Base-by-base conservation (phyloP, 1,139 yeast genomes). In the Yamadazyma conglobata region DNA sequence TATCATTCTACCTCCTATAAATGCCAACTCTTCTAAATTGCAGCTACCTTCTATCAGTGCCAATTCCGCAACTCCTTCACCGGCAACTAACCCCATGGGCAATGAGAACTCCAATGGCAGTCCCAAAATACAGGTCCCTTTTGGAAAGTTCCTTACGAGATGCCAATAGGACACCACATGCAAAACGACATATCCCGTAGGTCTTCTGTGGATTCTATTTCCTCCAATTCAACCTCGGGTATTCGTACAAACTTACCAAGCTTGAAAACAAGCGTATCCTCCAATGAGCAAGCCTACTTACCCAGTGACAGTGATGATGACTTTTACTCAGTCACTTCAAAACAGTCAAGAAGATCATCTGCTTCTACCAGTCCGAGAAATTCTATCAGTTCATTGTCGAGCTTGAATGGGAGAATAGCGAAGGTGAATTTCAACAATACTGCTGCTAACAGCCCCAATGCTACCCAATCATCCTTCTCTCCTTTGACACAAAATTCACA, bases 91-190 rank as follows among this genome's bases (percentile, higher is more conserved):
- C n/a, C 47, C 47, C 5, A 28, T 14, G 7, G 10, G 6, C 24
- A 5, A 48, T 46, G 19, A 32, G 44, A 25, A 29, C 44, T 16
- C 27, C 3, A 7, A 35, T 22, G 52, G 46, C 25, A 54, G 60
- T 33, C 64, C 69, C 4, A 66, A 66, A 24, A 58, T 66, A 23
- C 68, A 60, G 37, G 73, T 10, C 73, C 73, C 4, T 64, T 68
- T 47, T 68, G 74, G 74, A 68, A 66, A 44, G 74, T 68, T 7
- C 74, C 74, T 17, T 68, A 68, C 47, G 73, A 68, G 44, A 64
- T 68, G 73, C 74, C 39, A 3, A 27, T 73, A 2, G 49, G 49
- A 9, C 39, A 33, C 18, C 50, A 50, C 10, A 10, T 25, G 32
- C 47, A 26, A 5, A 32, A 35, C 24, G 42, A 37, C 11, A n/a